Base-by-base conservation (phyloP, 1,139 yeast species). In the Magnusiomyces tetraspermus region DNA sequence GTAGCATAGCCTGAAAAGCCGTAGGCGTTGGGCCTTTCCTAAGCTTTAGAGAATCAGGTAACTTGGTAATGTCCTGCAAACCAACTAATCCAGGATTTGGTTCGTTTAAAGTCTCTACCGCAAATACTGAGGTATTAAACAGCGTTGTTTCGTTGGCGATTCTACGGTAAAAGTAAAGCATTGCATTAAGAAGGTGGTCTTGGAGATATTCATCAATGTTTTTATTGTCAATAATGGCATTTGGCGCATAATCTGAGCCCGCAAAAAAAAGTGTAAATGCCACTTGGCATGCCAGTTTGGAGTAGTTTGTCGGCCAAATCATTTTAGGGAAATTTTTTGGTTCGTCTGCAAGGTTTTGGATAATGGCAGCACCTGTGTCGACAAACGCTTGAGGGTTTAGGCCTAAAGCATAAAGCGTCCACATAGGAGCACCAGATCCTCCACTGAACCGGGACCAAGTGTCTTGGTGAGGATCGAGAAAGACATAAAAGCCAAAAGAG, bases 401-500 rank as follows among this genome's bases (percentile, higher is more conserved):
- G 0, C 97, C 97, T 2, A 94, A 95, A n/a, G 95, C 94, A 62
- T 85, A 83, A n/a, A 88, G 69, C 0, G 97, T 89, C 97, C 97
- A 90, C 67, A 87, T 62, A 0, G 97, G 97, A 4, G 97, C 96
- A 21, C 97, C 97, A 55, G 90, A 83, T 1, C 97, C 97, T n/a
- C 97, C 97, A 19, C 82, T 74, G 64, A 75, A 86, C 51, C 97
- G 72, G 5, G 95, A 84, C 97, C 97, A 90, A 51, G 48, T 21
- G 65, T 90, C 97, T 66, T 90, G 97, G 65, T 90, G 97, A 1
- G 95, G 85, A 62, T 90, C 97, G 56, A 90, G 65, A 60, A 85
- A 81, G 5, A 89, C 90, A 63, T 85, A 86, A 21, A 90, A 68
- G 0, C 95, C 96, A 38, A 80, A 72, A 8, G 75, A 66, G 51